Evolutionary conservation across 495 filamentous ascomycete genomes (phyloP).

Genomic region (Haplographium delicatum): DNA sequence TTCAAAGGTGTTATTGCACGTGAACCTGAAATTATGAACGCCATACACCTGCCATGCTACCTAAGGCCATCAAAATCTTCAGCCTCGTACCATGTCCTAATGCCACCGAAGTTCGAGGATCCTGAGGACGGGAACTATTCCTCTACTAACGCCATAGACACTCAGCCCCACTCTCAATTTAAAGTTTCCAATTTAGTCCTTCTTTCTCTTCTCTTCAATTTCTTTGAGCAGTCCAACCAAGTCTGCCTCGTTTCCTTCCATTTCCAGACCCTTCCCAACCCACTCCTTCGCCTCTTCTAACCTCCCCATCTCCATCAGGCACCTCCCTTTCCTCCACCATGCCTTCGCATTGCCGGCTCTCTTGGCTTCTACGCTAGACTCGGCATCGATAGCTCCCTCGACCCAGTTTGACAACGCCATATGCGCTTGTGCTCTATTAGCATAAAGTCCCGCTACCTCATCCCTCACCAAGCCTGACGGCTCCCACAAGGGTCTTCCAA

Average conservation of each 20-base stretch:
- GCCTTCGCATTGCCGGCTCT: constrained; percentile 82
- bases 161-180: neutral
- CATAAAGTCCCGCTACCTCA: constrained; percentile 71
- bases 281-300: constrained; percentile 75
- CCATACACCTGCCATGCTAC: neutral
- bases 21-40: neutral
- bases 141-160: constrained; percentile 1
- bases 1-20: neutral
- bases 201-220: constrained; percentile 45
- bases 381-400: constrained; percentile 78
- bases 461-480: constrained; percentile 74
- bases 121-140: neutral
- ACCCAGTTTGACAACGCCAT: constrained; percentile 76
- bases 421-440: constrained; percentile 85
- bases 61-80: neutral
- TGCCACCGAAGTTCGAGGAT: neutral
- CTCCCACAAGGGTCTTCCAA: constrained; percentile 80
- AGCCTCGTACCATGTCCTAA: neutral
- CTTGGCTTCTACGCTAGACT: constrained; percentile 86
- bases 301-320: constrained; percentile 84
- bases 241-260: constrained; percentile 74
- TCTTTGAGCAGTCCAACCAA: constrained; percentile 64
- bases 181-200: constrained; percentile 7
- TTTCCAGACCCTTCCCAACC: constrained; percentile 68
- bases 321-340: constrained; percentile 82